Conservation (phyloP, 495 filamentous ascomycete species). For the Hypoxylon intermedium region DNA sequence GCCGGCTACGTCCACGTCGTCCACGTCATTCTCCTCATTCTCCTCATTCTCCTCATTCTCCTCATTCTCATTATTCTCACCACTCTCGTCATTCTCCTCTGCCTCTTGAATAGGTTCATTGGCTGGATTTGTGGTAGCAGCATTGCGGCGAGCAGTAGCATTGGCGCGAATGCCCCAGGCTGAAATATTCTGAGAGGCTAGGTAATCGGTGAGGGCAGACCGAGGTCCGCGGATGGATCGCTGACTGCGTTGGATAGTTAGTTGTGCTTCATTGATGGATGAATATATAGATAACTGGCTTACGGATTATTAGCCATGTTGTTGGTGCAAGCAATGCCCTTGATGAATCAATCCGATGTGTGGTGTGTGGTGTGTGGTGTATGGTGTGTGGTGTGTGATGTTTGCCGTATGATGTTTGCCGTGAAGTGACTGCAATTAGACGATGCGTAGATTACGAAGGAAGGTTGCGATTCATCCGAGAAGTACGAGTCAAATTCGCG, state of each 20-base stretch:
- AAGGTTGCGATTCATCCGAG: too few species aligned
- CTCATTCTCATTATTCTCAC: too few species aligned
- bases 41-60: too few species aligned
- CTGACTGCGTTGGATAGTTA: not conserved
- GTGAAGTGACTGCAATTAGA: too few species aligned
- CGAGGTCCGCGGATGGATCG: conserved; percentile 45
- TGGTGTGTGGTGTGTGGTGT: too few species aligned
- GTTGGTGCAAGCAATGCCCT: not conserved
- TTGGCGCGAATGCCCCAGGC: conserved; percentile 76
- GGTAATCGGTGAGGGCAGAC: conserved; percentile 82
- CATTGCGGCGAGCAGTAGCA: conserved; percentile 57
- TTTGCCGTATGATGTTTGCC: not conserved
- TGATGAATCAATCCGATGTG: too few species aligned
- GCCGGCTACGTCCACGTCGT: not conserved
- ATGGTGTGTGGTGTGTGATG: too few species aligned
- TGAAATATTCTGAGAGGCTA: conserved; percentile 91
- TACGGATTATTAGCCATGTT: conserved; percentile 2
- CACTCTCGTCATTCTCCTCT: conserved; percentile 38
- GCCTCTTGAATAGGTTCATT: conserved; percentile 26
- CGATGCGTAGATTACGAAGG: too few species aligned
- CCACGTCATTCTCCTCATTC: too few species aligned
- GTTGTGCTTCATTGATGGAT: not conserved
- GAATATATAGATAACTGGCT: not conserved
- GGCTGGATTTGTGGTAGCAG: conserved; percentile 12
- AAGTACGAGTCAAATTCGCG: too few species aligned